Base-by-base conservation (phyloP, 1,284 basidiomycete species). In the Cutaneotrichosporon spelunceum region DNA sequence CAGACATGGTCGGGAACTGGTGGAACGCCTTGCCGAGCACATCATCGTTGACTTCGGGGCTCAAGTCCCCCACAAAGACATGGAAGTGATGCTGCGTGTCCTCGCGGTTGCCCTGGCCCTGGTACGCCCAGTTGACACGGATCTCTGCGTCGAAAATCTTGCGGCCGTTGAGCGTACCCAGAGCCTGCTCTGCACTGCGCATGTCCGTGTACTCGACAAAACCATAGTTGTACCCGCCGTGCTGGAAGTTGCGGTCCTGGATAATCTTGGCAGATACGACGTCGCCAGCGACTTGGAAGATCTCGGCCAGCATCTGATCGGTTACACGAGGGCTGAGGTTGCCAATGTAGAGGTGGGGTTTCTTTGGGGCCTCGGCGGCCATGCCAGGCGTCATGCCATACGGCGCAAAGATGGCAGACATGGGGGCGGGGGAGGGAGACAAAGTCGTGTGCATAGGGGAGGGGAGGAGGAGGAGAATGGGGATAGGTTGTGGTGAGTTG, bases 231-330 rank as follows among this genome's bases (percentile, higher is more conserved):
- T 95, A 88, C 61, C 93, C 93, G 62, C 92, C 94, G 76, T 96
- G 93, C 80, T 94, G 91, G 79, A 93, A 96, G 83, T 94, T 97
- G 72, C 93, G 87, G 82, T 98, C 94, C 49, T 93, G 93, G 76
- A 99, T 96, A 78, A 99, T 97, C 87, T 98, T 98, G 78, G 96
- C 94, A 73, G 92, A 90, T 79, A 94, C 91, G 66, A 97, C 93
- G 63, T 90, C 88, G 45, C 94, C 94, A 73, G 92, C 91, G 71
- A 96, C 91, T 73, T 91, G 91, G 78, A 96, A 96, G 71, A 96
- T 95, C 80, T 96, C 93, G 53, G 89, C 91, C 74, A 97, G 87
- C 88, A 94, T 79, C 60, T 73, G 71, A 65, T 79, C 83, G 49
- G 81, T 83, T 59, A 97, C 94, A 54, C 92, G 86, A 63, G 93